Evolutionary conservation across 176 grass and related monocot species (phyloP), one percentile per base, ranked within the genome.

Genomic region (Paspalum notatum): DNA sequence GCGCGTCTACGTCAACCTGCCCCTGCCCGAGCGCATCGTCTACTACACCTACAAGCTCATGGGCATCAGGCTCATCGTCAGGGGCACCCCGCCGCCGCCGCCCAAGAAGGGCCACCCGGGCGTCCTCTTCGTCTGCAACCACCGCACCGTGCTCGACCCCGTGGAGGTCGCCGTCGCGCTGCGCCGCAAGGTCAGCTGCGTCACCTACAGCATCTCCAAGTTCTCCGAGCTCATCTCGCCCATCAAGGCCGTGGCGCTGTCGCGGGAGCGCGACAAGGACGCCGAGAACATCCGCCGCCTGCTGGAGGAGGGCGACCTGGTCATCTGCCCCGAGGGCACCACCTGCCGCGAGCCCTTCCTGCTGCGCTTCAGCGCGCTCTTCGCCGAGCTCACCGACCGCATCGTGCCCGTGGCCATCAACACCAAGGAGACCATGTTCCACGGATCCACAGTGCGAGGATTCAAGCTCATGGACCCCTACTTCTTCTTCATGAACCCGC

Each of bases 401-500:
- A 98, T 98, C 74, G 92, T 98, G 55, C 95, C 95, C 4, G 95
- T 98, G 26, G 92, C 95, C 3, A 91, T 98, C 83, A 93, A 87
- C 71, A 95, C 84, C 66, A 91, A 76, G 88, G 88, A 95, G 66
- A 80, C 76, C 86, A 93, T 98, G 88, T 98, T 98, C 80, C 92
- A 98, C 69, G 95, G 92, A 9, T 92, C 95, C 10, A 86, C 90
- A 62, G 86, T 88, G 75, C 75, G 90, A 13, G 95, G 95, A 0
- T 98, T 92, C 90, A 98, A 98, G 88, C 71, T 92, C 73, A 84
- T 98, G 83, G 95, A 95, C 66, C 95, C 95, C 0, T 95, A 95
- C 88, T 98, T 98, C 78, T 92, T 98, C 80, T 98, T 98, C 86
- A 98, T 98, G 95, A 98, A 98, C 57, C 95, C 95, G 9, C 67